These are phyloP conservation scores for Candida glucosophila DNA, from an alignment of 1,139 yeast genomes.

Conservation along the genomic window DNA sequence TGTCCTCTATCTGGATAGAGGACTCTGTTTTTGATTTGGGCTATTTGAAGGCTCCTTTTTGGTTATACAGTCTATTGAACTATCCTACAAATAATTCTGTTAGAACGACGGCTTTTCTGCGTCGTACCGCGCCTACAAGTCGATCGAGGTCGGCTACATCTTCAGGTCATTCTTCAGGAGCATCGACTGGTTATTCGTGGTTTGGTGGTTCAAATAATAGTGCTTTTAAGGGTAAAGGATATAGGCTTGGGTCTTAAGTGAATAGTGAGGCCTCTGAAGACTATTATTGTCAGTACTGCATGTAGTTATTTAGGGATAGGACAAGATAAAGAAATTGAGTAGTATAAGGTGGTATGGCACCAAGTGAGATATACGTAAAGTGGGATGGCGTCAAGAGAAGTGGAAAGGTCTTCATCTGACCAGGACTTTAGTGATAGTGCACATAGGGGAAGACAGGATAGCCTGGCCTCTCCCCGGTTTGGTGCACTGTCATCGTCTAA, in stretches of 20 bases:
- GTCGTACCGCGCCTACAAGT: slow-evolving; percentile 1
- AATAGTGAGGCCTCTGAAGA: too few species aligned
- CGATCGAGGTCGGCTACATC: slow-evolving; percentile 1
- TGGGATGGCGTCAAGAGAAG: too few species aligned
- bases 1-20: too few species aligned
- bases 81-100: slow-evolving; percentile 21
- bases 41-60: slow-evolving; percentile 33
- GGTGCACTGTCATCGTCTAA: slow-evolving; percentile 8
- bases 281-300: too few species aligned
- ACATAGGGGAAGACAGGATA: too few species aligned
- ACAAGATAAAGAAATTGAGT: too few species aligned
- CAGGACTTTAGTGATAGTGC: too few species aligned
- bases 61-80: slow-evolving; percentile 23
- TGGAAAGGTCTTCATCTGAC: too few species aligned
- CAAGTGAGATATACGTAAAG: too few species aligned
- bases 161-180: slow-evolving; percentile 1
- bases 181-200: slow-evolving; percentile 9
- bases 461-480: too few species aligned
- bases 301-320: too few species aligned
- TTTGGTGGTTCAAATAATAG: slow-evolving; percentile 7
- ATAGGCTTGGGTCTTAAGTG: slow-evolving; percentile 23
- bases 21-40: slow-evolving; percentile 36
- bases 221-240: slow-evolving; percentile 27
- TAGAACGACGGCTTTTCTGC: slow-evolving; percentile 23
- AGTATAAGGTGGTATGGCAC: too few species aligned